These are phyloP conservation scores for Oryza longistaminata DNA, from an alignment of 176 grass and related monocot genomes.

Conservation along the genomic window DNA sequence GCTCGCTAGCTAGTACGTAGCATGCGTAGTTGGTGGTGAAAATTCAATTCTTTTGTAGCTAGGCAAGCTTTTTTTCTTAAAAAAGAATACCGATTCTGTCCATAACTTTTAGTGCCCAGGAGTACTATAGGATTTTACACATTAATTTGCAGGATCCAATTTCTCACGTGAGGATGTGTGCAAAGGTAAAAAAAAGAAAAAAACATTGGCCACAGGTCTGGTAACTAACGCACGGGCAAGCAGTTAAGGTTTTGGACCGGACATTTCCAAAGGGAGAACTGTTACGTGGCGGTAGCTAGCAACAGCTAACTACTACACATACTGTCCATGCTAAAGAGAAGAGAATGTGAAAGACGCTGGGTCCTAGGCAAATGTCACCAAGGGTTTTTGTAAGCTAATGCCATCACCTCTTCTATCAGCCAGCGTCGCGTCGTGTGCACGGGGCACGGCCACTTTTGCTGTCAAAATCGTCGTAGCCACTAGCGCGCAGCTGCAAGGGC, in stretches of 20 bases:
- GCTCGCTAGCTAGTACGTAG: not conserved
- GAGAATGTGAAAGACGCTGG: not conserved
- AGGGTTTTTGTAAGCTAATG: slow-evolving; percentile 12
- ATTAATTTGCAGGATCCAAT: too few relatives aligned
- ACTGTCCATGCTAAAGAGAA: not conserved
- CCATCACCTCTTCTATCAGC: not conserved
- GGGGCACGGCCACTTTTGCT: not conserved
- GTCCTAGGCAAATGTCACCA: not conserved
- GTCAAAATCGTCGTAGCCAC: not conserved
- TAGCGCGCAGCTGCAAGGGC: too few relatives aligned
- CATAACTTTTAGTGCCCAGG: slow-evolving; percentile 14
- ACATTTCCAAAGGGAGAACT: slow-evolving; percentile 21
- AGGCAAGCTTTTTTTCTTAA: not conserved
- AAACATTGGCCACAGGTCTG: not conserved
- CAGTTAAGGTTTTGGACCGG: slow-evolving; percentile 23
- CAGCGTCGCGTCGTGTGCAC: not conserved
- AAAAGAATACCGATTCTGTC: not conserved
- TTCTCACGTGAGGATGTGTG: too few relatives aligned
- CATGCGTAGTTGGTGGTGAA: not conserved
- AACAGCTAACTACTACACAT: not conserved
- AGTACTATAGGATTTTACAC: not conserved
- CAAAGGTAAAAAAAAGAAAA: not conserved
- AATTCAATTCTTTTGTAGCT: slow-evolving; percentile 18
- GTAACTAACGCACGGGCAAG: slow-evolving; percentile 14
- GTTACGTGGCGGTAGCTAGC: not conserved